phyloP scores from a whole-genome alignment of 352 stramenopile species.

The Phytophthora megakarya region DNA sequence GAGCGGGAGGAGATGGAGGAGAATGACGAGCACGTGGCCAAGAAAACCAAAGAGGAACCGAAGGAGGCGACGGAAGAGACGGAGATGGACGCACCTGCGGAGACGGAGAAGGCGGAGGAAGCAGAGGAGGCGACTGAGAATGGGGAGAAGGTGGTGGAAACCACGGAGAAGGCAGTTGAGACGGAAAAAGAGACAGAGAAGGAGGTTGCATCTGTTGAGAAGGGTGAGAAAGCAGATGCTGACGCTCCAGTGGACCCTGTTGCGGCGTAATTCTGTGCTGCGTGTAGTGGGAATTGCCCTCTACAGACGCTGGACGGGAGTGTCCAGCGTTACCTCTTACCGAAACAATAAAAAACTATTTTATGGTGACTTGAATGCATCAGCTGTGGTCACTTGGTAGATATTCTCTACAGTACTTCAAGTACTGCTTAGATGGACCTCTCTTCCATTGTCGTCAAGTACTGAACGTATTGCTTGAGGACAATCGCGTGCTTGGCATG shows the following conservation, averaged over 20 bases:
- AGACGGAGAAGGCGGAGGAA: not conserved
- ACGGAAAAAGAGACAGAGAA: not conserved
- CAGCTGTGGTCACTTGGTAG: not conserved
- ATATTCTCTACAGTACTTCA: no score
- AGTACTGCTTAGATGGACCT: conserved; percentile 4
- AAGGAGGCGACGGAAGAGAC: not conserved
- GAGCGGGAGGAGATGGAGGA: conserved; percentile 35
- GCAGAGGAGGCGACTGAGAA: not conserved
- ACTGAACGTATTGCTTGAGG: conserved; percentile 23
- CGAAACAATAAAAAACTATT: conserved; percentile 28
- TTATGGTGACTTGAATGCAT: not conserved
- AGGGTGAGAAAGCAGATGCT: conserved; percentile 8
- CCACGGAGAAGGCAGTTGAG: not conserved
- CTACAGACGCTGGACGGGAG: not conserved
- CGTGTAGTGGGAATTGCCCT: not conserved
- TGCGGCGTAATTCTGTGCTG: conserved; percentile 18
- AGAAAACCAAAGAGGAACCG: conserved; percentile 34
- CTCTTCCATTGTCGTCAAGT: conserved; percentile 13
- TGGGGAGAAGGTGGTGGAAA: not conserved
- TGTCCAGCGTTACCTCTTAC: conserved; percentile 7
- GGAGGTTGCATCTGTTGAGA: not conserved
- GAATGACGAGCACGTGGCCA: conserved; percentile 29
- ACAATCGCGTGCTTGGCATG: conserved; percentile 18
- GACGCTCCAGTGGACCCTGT: conserved; percentile 5
- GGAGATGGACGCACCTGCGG: not conserved